Conservation (phyloP, 2,329 filamentous ascomycete genomes). For the Botrytis pseudocinerea region DNA sequence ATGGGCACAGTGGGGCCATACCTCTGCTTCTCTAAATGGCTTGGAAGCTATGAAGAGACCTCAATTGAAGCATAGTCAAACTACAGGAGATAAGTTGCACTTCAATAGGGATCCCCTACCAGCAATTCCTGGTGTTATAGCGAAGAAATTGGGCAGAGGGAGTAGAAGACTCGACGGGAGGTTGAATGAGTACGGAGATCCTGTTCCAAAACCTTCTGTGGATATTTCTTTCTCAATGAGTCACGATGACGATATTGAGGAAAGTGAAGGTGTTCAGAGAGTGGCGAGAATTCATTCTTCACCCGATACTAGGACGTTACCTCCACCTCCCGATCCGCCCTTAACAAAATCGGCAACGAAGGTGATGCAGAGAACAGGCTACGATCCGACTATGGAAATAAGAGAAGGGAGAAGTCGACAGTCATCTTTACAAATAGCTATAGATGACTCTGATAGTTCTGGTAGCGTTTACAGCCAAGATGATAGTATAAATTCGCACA, state of each 20-base stretch:
- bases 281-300: conserved; percentile 9
- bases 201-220: conserved; percentile 13
- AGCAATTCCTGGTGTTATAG: neutral
- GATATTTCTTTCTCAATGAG: neutral
- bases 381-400: conserved; percentile 25
- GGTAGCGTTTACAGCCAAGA: conserved; percentile 19
- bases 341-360: conserved; percentile 30
- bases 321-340: conserved; percentile 9
- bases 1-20: conserved; percentile 9
- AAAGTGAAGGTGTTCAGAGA: neutral
- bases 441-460: conserved; percentile 22
- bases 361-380: conserved; percentile 32
- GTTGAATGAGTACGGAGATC: conserved; percentile 16
- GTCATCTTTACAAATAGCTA: conserved; percentile 12
- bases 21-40: conserved; percentile 11
- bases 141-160: neutral
- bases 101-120: conserved; percentile 6
- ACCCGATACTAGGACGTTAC: conserved; percentile 12
- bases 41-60: neutral
- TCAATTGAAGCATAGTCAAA: neutral
- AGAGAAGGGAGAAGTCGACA: conserved; percentile 1
- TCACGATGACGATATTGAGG: neutral
- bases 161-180: conserved; percentile 22
- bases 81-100: neutral
- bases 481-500: neutral